phyloP scores from a whole-genome alignment of 73 alveolate species.

The Uronychia binucleata region DNA sequence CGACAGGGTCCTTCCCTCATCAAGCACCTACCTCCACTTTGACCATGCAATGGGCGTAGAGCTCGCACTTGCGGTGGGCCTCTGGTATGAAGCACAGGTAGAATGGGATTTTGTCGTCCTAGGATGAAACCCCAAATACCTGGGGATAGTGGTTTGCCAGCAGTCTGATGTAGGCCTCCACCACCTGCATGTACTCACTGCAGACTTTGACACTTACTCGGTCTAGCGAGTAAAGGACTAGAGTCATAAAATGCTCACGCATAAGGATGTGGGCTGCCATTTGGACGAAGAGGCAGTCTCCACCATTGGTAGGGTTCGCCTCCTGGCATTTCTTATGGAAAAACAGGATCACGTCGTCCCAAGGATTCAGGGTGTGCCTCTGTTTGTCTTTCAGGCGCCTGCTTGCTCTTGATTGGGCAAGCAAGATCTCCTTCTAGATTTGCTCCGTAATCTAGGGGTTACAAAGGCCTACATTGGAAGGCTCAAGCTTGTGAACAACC shows the following conservation, averaged over 20 bases:
- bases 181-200: not conserved
- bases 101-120: not conserved
- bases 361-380: not conserved
- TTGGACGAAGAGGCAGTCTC: not conserved
- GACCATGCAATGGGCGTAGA: not conserved
- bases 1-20: too few relatives aligned
- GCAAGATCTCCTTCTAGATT: not conserved
- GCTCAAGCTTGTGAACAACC: not conserved
- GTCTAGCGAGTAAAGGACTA: not conserved
- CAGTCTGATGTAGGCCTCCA: not conserved
- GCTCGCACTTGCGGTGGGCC: not conserved
- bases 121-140: not conserved
- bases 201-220: not conserved
- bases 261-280: not conserved
- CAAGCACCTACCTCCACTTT: not conserved
- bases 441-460: not conserved
- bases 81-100: not conserved
- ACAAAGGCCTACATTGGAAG: too few relatives aligned
- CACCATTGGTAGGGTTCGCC: not conserved
- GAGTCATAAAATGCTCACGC: not conserved
- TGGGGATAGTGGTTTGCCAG: not conserved
- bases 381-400: not conserved
- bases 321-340: not conserved
- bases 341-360: not conserved
- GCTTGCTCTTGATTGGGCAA: not conserved